These are phyloP conservation scores for Colletotrichum noveboracense DNA, from an alignment of 2,329 filamentous ascomycete species.

Conservation along the genomic window DNA sequence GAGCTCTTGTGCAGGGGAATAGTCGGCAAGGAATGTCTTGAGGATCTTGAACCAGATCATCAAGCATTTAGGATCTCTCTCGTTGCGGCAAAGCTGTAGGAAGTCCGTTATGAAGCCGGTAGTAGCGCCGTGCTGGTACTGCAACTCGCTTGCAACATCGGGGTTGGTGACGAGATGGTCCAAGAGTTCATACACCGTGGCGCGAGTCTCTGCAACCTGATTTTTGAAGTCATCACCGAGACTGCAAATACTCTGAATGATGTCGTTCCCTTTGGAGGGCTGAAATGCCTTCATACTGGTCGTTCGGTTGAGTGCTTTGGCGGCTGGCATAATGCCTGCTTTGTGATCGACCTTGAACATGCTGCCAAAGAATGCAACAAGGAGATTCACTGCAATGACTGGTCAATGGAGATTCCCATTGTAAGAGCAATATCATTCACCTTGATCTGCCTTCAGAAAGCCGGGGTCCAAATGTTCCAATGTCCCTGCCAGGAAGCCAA, in stretches of 20 bases:
- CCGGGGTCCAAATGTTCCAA: conserved; percentile 52
- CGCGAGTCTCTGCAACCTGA: conserved; percentile 56
- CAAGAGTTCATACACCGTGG: conserved; percentile 57
- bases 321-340: conserved; percentile 60
- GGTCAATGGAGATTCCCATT: conserved; percentile 41
- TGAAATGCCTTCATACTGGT: conserved; percentile 57
- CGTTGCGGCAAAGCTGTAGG: conserved; percentile 55
- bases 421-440: conserved; percentile 31
- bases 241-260: conserved; percentile 54
- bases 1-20: conserved; percentile 49
- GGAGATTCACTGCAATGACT: conserved; percentile 42
- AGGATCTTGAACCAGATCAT: conserved; percentile 62
- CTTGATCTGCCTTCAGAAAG: conserved; percentile 55
- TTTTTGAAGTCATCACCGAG: conserved; percentile 63
- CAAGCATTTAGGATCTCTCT: conserved; percentile 62
- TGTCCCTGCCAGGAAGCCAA: conserved; percentile 62
- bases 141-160: conserved; percentile 47
- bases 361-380: conserved; percentile 60
- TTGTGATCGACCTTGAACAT: conserved; percentile 66
- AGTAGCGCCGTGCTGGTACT: conserved; percentile 47
- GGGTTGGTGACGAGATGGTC: conserved; percentile 47
- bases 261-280: conserved; percentile 50
- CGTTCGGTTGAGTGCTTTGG: conserved; percentile 56
- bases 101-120: conserved; percentile 54
- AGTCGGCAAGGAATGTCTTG: conserved; percentile 48